Conservation (phyloP, 306 rosid genomes). For the Astragalus membranaceus region DNA sequence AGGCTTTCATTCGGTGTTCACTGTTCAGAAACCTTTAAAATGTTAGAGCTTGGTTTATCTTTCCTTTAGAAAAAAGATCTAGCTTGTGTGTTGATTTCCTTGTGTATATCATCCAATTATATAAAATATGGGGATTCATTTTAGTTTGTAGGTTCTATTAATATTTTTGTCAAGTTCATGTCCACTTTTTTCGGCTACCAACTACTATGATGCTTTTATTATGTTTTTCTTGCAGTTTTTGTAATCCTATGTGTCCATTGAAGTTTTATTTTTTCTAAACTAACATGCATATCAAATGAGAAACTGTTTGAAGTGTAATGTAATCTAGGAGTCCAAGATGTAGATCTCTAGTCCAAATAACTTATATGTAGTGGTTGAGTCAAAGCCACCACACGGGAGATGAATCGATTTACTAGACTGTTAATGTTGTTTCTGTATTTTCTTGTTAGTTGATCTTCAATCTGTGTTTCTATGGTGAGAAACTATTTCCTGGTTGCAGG, state of each 20-base stretch:
- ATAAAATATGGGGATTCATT: background rate
- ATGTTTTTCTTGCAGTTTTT: constrained; percentile 7
- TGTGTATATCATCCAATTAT: background rate
- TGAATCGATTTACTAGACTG: constrained; percentile 7
- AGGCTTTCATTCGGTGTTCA: background rate
- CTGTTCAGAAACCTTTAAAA: background rate
- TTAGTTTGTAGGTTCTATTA: background rate
- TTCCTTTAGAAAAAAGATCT: background rate
- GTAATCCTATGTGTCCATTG: background rate
- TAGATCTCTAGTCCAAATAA: background rate
- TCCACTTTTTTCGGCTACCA: background rate
- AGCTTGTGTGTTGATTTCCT: background rate
- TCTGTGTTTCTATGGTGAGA: background rate
- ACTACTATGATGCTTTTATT: background rate
- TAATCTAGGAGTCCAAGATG: background rate
- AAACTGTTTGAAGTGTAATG: background rate
- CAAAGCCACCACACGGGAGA: background rate
- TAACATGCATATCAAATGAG: background rate
- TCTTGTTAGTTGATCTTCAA: constrained; percentile 17
- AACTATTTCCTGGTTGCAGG: constrained; percentile 42
- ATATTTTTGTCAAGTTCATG: background rate
- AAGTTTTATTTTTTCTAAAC: background rate
- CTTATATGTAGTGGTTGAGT: constrained; percentile 14
- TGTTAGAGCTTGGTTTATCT: background rate
- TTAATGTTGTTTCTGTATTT: background rate